Base-by-base conservation (phyloP, 1,284 basidiomycete species). In the Cystobasidium slooffiae region DNA sequence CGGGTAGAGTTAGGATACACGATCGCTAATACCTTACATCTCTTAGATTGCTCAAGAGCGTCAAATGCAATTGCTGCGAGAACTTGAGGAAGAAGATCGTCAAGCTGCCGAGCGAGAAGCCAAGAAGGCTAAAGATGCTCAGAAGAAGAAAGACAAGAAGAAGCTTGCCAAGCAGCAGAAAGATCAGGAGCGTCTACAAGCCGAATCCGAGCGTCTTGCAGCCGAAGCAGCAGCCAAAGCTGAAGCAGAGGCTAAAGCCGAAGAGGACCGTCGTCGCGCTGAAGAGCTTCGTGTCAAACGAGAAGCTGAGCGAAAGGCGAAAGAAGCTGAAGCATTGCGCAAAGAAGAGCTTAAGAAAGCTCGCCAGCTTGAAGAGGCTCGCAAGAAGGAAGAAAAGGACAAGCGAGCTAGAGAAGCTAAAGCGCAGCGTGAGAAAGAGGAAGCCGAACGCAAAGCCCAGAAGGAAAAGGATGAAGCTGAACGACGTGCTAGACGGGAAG, bases 91-190 rank as follows among this genome's bases (percentile, higher is more conserved):
- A 79, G 93, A 96, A 83, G 91, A 94, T 80, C 88, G 89, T 81
- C 84, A 87, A 63, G 86, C 88, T 65, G 89, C 89, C 79, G 92
- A 94, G 80, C 88, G 88, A 78, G 94, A 97, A 84, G 92, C 90
- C 75, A 96, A 97, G 87, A 95, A 95, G 84, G 90, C 92, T 82
- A 92, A 89, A 78, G 93, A 97, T 84, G 94, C 94, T 83, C 93
- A 97, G 87, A 95, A 94, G 86, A 98, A 98, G 88, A 98, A 98
- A 86, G 94, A 96, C 82, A 96, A 96, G 89, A 92, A 92, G 86
- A 89, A 86, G 91, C 93, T 78, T 43, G 87, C 83, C 84, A 96
- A 95, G 84, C 86, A 88, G 79, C 91, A 91, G 68, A 96, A 95
- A 81, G 96, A 97, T 79, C 93, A 93, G 80, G 93, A 94, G 82